Conservation (phyloP, 2,329 filamentous ascomycete genomes). For the Phaeosphaeriaceae sp. region DNA sequence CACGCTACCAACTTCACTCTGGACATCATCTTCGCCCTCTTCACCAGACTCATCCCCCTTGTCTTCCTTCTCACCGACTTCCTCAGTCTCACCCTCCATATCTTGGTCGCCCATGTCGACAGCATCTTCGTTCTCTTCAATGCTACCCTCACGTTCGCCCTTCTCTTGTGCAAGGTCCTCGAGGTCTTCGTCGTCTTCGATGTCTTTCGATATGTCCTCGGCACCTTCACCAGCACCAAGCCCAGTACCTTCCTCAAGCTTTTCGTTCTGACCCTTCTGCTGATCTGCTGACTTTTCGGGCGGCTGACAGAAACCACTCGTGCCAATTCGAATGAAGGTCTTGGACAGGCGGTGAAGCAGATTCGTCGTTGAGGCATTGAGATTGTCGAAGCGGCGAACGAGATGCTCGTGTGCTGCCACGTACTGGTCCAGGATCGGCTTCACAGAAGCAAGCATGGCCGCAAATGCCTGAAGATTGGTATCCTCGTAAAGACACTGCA, state of each 20-base stretch:
- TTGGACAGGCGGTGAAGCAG: constrained; percentile 78
- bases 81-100: constrained; percentile 82
- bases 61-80: constrained; percentile 60
- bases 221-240: constrained; percentile 94
- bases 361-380: constrained; percentile 76
- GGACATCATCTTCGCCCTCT: constrained; percentile 68
- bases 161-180: constrained; percentile 90
- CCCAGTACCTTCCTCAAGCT: constrained; percentile 89
- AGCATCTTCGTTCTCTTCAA: constrained; percentile 82
- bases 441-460: constrained; percentile 66
- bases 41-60: constrained; percentile 62
- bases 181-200: constrained; percentile 91
- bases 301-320: constrained; percentile 90
- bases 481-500: constrained; percentile 54
- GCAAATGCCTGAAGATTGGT: constrained; percentile 55
- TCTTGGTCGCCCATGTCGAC: constrained; percentile 95
- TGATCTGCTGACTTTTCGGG: constrained; percentile 74
- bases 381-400: constrained; percentile 63
- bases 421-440: constrained; percentile 80
- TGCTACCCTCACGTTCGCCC: constrained; percentile 65
- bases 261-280: constrained; percentile 72
- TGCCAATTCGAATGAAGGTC: constrained; percentile 78
- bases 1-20: constrained; percentile 89
- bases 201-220: constrained; percentile 97
- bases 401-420: constrained; percentile 65